Conservation (phyloP, 2,329 filamentous ascomycete species). For the Curvularia hawaiiensis region DNA sequence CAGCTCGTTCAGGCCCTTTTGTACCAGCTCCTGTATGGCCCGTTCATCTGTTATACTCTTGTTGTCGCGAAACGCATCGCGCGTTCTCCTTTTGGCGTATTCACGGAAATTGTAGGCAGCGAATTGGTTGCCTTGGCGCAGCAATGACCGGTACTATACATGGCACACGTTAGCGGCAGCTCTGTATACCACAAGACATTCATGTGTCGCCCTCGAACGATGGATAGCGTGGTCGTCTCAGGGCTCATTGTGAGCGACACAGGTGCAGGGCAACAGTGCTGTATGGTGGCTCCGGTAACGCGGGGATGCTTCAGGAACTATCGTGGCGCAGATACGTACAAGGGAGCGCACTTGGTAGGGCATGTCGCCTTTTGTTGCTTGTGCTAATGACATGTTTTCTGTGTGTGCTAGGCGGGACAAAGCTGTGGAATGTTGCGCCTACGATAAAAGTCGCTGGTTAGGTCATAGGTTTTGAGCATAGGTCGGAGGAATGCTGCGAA, state of each 20-base stretch:
- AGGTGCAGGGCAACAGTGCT: not conserved
- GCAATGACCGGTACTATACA: constrained; percentile 82
- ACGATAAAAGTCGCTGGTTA: constrained; percentile 45
- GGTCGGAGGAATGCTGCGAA: constrained; percentile 36
- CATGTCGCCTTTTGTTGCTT: constrained; percentile 44
- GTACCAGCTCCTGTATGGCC: constrained; percentile 83
- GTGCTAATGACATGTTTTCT: constrained; percentile 42
- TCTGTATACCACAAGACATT: not conserved
- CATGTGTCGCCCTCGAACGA: not conserved
- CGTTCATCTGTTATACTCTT: constrained; percentile 73
- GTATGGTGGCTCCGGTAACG: not conserved
- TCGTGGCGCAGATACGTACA: constrained; percentile 33
- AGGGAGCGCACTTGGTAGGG: constrained; percentile 49
- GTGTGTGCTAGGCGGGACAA: constrained; percentile 7
- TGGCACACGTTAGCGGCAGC: not conserved
- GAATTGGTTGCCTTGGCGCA: constrained; percentile 86
- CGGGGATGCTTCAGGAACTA: not conserved
- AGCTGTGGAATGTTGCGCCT: constrained; percentile 31
- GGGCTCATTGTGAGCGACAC: not conserved
- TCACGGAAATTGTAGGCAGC: constrained; percentile 97
- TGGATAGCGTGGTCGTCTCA: not conserved
- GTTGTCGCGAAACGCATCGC: constrained; percentile 87
- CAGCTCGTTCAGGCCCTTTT: constrained; percentile 84
- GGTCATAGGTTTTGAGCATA: constrained; percentile 36
- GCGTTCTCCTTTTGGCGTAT: constrained; percentile 89